Evolutionary conservation across 2,329 filamentous ascomycete species (phyloP).

Genomic region (Huntiella decipiens): DNA sequence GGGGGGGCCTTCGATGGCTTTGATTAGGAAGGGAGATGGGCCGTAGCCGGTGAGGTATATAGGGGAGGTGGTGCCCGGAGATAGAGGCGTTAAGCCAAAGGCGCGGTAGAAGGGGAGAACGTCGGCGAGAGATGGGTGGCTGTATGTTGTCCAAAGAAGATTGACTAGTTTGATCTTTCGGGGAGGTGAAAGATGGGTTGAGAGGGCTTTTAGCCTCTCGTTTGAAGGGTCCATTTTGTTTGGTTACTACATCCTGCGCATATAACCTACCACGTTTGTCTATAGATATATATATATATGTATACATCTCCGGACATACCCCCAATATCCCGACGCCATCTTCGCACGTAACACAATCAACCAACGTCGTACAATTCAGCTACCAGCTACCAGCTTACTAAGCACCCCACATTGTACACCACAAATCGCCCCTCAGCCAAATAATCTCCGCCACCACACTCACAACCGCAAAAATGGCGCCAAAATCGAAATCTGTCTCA

Average conservation of each 20-base stretch:
- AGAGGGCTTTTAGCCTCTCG: too few species aligned
- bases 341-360: too few species aligned
- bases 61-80: slow-evolving; percentile 17
- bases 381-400: neutral
- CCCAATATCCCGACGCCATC: neutral
- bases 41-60: slow-evolving; percentile 39
- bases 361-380: neutral
- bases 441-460: neutral
- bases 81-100: slow-evolving; percentile 24
- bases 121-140: slow-evolving; percentile 24
- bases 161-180: neutral
- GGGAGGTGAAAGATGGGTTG: neutral
- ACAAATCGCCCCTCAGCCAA: neutral
- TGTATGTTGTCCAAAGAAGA: slow-evolving; percentile 18
- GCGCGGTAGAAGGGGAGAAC: slow-evolving; percentile 26
- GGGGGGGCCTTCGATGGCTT: slow-evolving; percentile 27
- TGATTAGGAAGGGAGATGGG: slow-evolving; percentile 38
- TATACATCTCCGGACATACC: neutral
- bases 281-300: too few species aligned
- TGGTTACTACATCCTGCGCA: too few species aligned
- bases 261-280: too few species aligned
- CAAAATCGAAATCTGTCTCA: slow-evolving; percentile 13
- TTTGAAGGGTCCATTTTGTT: too few species aligned
- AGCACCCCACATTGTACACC: neutral
- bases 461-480: slow-evolving; percentile 3